Evolutionary conservation across 192 early-diverging fungal genomes (phyloP), one percentile per base, ranked within the genome.

Genomic region (Rhizophagus clarus): DNA sequence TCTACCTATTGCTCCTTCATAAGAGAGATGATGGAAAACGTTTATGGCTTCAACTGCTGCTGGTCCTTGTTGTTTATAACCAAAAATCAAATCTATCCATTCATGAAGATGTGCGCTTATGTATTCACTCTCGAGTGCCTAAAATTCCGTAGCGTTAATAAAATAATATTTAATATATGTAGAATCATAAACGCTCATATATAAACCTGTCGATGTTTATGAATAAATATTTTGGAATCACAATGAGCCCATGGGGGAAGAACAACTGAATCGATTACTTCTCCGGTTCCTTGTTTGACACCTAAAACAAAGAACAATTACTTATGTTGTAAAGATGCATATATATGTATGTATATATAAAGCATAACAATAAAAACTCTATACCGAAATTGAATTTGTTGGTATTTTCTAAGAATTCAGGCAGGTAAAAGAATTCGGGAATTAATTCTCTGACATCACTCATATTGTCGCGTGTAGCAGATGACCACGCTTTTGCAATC

Each of bases 51-150:
- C 92, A 29, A 93, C 90, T 22, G 96, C 94, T 56, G 95, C 92
- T 32, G 88, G 87, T 0, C 97, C 97, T 72, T 93, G 93, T 83
- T 98, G 97, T 81, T 97, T 96, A 84, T 88, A 96, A n/a, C 97
- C 97, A 90, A 97, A 98, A 45, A 97, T 94, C 42, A 98, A 85
- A 82, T 98, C 97, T 61, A 98, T 93, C 97, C 97, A 98, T 81
- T 95, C 91, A 84, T 98, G 93, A 76, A 98, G 81, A 69, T 96
- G 91, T 0, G 87, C 88, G 42, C 95, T 96, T 11, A 98, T 96
- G 83, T 96, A 94, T 22, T 97, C 96, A 34, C 94, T 89, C 83
- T 94, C 93, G 1, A 94, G 80, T 4, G 93, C 93, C 82, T 89
- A 77, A 67, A 79, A 77, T 22, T 5, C 28, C 3, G 29, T 29